Evolutionary conservation across 2,329 filamentous ascomycete species (phyloP), one percentile per base, ranked within the genome.

Genomic region (Arachnomyces sp.): DNA sequence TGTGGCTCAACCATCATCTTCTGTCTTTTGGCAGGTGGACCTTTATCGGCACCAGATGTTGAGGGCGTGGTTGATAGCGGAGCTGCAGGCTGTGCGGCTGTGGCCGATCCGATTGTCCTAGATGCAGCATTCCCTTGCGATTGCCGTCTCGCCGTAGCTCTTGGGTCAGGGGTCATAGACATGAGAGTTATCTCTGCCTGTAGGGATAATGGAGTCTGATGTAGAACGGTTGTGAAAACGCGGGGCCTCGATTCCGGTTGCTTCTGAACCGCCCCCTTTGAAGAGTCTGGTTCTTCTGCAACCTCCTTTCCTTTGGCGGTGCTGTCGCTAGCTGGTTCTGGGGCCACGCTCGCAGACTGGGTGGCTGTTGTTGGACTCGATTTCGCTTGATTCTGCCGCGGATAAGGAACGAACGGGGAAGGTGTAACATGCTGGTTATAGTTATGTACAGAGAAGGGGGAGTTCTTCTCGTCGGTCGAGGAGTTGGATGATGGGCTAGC

Each of bases 351-450:
- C 14, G 13, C 13, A 14, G 14, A 14, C 28, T 8, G 28, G 33
- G 16, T 12, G 29, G 11, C 34, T 39, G 33, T 29, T 25, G 17
- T 42, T 39, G 18, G 54, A 36, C 56, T 67, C 53, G 73, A 71
- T 73, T 75, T 32, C 25, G 60, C 52, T 38, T 63, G 60, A 41
- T 57, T 64, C 36, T 63, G 61, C 36, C 62, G 64, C 12, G 82
- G 86, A 56, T 82, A 94, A 0, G 86, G 81, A 1, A 78, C 84
- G 57, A 82, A 88, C 0, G 89, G 79, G 0, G 92, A 96, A 0
- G 90, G 92, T 0, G 89, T 95, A 35, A 96, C 73, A 54, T 87
- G 92, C 45, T 81, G 80, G 55, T 88, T 94, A 59, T 89, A 85
- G 59, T 94, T 94, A 61, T 98, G 89, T 33, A 98, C 82, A 0